Evolutionary conservation across 2,329 filamentous ascomycete species (phyloP).

Genomic region (Colletotrichum orchidophilum): DNA sequence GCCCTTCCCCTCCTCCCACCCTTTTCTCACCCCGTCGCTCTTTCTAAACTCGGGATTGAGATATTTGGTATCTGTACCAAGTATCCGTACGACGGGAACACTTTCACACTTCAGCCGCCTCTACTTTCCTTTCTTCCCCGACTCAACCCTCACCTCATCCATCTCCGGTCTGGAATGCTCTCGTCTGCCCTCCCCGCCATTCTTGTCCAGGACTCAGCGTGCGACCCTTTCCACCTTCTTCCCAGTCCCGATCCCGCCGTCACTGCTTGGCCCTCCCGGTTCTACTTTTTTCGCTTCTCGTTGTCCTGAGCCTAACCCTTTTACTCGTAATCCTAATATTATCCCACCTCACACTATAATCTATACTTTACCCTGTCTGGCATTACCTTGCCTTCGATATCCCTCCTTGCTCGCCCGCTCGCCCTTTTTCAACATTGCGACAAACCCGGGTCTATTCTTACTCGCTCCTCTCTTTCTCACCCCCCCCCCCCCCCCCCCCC

Average conservation of each 20-base stretch:
- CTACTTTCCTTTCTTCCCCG: not conserved
- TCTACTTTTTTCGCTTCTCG: constrained; percentile 21
- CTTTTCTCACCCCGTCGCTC: not conserved
- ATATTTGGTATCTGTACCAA: not conserved
- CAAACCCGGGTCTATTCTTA: constrained; percentile 22
- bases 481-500: constrained; percentile 22
- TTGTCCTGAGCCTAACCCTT: constrained; percentile 15
- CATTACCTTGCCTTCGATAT: constrained; percentile 19
- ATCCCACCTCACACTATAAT: constrained; percentile 29
- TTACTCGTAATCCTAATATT: constrained; percentile 34
- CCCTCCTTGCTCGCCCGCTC: constrained; percentile 17
- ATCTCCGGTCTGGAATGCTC: constrained; percentile 24
- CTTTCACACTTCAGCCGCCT: not conserved
- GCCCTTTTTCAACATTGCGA: constrained; percentile 20
- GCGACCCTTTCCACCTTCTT: not conserved
- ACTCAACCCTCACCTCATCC: not conserved
- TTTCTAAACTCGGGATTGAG: not conserved
- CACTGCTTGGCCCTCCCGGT: constrained; percentile 16
- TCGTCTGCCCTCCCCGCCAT: constrained; percentile 15
- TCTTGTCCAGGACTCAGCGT: not conserved
- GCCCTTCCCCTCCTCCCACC: not conserved
- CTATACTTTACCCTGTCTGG: constrained; percentile 29
- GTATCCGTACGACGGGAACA: too few species aligned
- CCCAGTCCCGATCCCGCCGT: constrained; percentile 13
- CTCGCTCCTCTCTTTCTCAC: constrained; percentile 12